Base-by-base conservation (phyloP, 345 rosid genomes). In the Euphorbia lathyris region DNA sequence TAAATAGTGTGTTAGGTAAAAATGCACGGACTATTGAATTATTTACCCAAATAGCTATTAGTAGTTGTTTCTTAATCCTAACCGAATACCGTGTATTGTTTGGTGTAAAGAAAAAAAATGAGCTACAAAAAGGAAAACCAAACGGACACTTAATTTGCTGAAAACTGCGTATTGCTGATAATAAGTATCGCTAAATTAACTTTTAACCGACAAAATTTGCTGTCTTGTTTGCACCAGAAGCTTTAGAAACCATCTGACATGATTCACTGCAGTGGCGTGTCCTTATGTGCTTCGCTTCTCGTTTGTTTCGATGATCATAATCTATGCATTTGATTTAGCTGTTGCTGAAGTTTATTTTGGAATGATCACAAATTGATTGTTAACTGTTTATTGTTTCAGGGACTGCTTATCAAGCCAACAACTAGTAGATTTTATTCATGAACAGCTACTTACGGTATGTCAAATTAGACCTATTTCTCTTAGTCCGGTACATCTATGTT, bases 381-480 rank as follows among this genome's bases (percentile, higher is more conserved):
- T 71, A 32, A 12, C 16, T 68, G 38, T 58, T 67, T 22, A 23
- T 52, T 67, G 27, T 79, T 81, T 76, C 88, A 95, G 99, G 99
- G 97, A 95, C 74, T 95, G 99, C 83, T 82, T 95, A 93, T 81
- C 99, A 50, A 90, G 97, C 88, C 99, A 92, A 79, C 95, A 82
- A 81, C 88, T 92, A 26, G 96, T 95, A 75, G 97, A 95, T 85
- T 95, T 88, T 67, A 73, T 95, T 62, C 93, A 90, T 29, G 97
- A 90, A 67, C 97, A 87, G 63, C 83, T 92, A 72, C 74, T 76
- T 1, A 67, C 67, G 64, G 99, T 92, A 85, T 68, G 89, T 53
- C 17, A n/a, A 38, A 7, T 52, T 47, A 9, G 38, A 47, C 19
- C 20, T 42, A 5, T 48, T 32, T 60, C 25, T 60, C 13, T n/a